phyloP scores from a whole-genome alignment of 495 filamentous ascomycete species.

The Neurospora tetraspora region DNA sequence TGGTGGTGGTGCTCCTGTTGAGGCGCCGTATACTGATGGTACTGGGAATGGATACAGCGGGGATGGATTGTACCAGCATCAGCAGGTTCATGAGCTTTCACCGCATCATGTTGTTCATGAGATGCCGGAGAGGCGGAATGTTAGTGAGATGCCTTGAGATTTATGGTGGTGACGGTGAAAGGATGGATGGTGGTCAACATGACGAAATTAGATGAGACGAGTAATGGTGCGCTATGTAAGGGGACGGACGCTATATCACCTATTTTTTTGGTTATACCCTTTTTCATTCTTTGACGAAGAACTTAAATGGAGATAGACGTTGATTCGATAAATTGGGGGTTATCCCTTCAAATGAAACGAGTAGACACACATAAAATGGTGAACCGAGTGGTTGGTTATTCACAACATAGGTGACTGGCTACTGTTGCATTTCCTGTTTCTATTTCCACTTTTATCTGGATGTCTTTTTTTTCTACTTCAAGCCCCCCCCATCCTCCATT shows the following conservation, averaged over 20 bases:
- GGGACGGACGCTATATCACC: background rate
- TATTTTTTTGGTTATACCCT: background rate
- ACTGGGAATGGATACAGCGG: background rate
- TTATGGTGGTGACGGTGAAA: background rate
- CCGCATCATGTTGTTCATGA: background rate
- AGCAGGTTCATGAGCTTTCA: background rate
- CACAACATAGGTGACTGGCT: background rate
- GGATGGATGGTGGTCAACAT: background rate
- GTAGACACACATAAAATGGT: background rate
- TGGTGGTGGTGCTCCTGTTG: background rate
- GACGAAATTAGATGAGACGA: background rate
- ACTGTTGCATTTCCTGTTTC: background rate
- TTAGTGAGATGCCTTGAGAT: background rate
- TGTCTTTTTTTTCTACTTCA: background rate
- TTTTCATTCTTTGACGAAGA: background rate
- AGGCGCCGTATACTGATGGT: background rate
- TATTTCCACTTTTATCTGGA: background rate
- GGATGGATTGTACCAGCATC: background rate
- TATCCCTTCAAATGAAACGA: background rate
- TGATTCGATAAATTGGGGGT: background rate
- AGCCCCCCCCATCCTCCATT: too few species aligned
- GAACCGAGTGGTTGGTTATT: background rate
- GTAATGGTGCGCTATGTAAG: background rate
- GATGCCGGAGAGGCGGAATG: background rate
- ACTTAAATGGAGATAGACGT: background rate